Base-by-base conservation (phyloP, 768 basidiomycete genomes). In the Coprinopsis marcescibilis region DNA sequence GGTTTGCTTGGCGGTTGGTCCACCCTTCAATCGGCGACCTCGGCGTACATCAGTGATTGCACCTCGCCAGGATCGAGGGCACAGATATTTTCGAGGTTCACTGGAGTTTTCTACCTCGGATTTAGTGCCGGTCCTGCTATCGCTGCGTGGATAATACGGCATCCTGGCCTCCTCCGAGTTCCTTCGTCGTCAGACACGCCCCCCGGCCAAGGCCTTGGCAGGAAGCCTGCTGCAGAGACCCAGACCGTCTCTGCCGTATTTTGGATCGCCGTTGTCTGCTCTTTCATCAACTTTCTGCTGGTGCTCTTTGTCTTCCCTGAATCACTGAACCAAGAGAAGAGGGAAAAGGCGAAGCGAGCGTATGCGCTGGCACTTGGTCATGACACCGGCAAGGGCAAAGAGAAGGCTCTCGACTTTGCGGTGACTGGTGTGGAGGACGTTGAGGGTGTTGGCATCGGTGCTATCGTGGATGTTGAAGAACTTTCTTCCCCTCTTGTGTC, bases 1-100 rank as follows among this genome's bases (percentile, higher is more conserved):
- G 93, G 93, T 14, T 64, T 83, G 13, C 70, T 91, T 2, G 92
- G 92, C 12, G 89, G 92, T 21, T 87, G 83, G 78, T 78, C 84
- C 5, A 83, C 89, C 1, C 65, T 93, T 7, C 78, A 82, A 45
- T 78, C 83, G 3, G 82, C 84, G 0, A 80, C 80, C n/a, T 79
- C 84, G 12, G 87, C 92, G 3, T 91, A 90, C 56, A 70, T 91
- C 43, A 83, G 84, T 27, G 89, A 92, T 56, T 89, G 87, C 58
- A 91, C 89, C 2, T 85, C 85, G n/a, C 71, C 79, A 35, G 89
- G 88, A 34, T 89, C 89, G 7, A 79, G 88, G 33, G 77, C 89
- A 1, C 72, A 78, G 32, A 78, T 83, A 21, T 83, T 83, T 62
- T 79, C 80, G n/a, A 73, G 81, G 13, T 83, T 92, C 61, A 72